Evolutionary conservation across 129 eudicot species (phyloP).

Genomic region (Chrysanthemum seticuspe): DNA sequence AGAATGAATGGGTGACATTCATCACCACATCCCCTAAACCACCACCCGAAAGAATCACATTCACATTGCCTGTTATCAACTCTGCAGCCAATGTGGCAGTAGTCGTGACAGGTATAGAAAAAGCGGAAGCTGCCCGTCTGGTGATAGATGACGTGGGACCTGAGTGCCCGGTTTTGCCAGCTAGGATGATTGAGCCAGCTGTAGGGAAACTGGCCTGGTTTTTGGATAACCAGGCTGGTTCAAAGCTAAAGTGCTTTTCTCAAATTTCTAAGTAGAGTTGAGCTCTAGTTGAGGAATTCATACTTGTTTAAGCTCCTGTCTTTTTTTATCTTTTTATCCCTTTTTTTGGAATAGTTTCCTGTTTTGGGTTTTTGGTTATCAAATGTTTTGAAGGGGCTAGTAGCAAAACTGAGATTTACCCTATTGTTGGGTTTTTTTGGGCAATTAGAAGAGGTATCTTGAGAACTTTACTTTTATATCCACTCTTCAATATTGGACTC

Average conservation of each 20-base stretch:
- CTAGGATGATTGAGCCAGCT: slow-evolving; percentile 68
- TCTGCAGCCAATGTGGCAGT: slow-evolving; percentile 78
- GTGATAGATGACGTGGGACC: slow-evolving; percentile 52
- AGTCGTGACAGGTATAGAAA: slow-evolving; percentile 67
- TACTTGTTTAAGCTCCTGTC: slow-evolving; percentile 18
- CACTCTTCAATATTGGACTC: neutral
- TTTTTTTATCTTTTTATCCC: neutral
- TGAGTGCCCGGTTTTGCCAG: slow-evolving; percentile 56
- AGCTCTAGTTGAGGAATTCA: slow-evolving; percentile 29
- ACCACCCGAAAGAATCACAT: slow-evolving; percentile 86
- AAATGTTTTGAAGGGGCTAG: slow-evolving; percentile 30
- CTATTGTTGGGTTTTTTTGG: slow-evolving; percentile 5
- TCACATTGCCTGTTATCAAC: slow-evolving; percentile 81
- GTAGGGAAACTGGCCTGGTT: slow-evolving; percentile 88
- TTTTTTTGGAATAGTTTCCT: slow-evolving; percentile 17
- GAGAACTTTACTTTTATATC: slow-evolving; percentile 20
- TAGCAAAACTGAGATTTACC: slow-evolving; percentile 33
- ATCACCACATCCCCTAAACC: slow-evolving; percentile 75
- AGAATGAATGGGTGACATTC: slow-evolving; percentile 73
- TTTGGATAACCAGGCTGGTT: slow-evolving; percentile 73
- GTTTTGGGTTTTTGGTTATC: slow-evolving; percentile 26
- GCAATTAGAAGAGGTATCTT: slow-evolving; percentile 31
- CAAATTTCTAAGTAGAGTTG: slow-evolving; percentile 43
- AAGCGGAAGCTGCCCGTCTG: slow-evolving; percentile 62
- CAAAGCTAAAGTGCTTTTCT: slow-evolving; percentile 55